Percentiles rank a stretch among this genome's conserved stretches.
phyloP scores from a whole-genome alignment of 148 eudicot species.

The Heliosperma pusillum region DNA sequence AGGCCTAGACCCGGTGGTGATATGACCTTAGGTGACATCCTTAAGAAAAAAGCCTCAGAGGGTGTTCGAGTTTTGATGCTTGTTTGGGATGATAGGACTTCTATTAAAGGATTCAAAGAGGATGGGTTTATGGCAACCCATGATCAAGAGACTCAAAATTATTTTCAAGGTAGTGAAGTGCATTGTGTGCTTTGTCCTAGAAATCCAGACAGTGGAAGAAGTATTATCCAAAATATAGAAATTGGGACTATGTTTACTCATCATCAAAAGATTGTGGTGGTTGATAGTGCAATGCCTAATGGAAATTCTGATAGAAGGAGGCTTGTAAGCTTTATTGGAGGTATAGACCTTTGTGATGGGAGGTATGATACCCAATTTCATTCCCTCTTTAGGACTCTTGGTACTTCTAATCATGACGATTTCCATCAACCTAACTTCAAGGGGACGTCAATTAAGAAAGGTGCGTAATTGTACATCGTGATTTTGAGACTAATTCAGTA shows the following conservation, averaged over 20 bases:
- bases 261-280: slow-evolving; percentile 50
- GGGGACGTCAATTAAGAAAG: slow-evolving; percentile 36
- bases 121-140: slow-evolving; percentile 45
- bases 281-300: slow-evolving; percentile 44
- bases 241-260: slow-evolving; percentile 47
- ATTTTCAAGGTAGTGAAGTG: slow-evolving; percentile 35
- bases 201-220: slow-evolving; percentile 42
- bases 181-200: slow-evolving; percentile 47
- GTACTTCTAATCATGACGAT: slow-evolving; percentile 42
- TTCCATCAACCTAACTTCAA: slow-evolving; percentile 51
- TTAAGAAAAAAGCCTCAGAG: slow-evolving; percentile 52
- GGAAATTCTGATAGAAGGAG: slow-evolving; percentile 32
- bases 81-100: slow-evolving; percentile 54
- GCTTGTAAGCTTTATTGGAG: slow-evolving; percentile 49
- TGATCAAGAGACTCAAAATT: slow-evolving; percentile 37
- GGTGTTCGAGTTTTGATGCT: slow-evolving; percentile 56
- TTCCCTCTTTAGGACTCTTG: slow-evolving; percentile 44
- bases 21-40: slow-evolving; percentile 47
- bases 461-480: too few relatives aligned
- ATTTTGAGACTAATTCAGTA: too few relatives aligned
- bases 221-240: slow-evolving; percentile 36
- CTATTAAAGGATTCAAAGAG: slow-evolving; percentile 30
- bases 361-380: slow-evolving; percentile 53
- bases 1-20: slow-evolving; percentile 47
- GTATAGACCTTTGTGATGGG: slow-evolving; percentile 59